Conservation (phyloP, 116 monocot species). For the Phalaenopsis hybrid region DNA sequence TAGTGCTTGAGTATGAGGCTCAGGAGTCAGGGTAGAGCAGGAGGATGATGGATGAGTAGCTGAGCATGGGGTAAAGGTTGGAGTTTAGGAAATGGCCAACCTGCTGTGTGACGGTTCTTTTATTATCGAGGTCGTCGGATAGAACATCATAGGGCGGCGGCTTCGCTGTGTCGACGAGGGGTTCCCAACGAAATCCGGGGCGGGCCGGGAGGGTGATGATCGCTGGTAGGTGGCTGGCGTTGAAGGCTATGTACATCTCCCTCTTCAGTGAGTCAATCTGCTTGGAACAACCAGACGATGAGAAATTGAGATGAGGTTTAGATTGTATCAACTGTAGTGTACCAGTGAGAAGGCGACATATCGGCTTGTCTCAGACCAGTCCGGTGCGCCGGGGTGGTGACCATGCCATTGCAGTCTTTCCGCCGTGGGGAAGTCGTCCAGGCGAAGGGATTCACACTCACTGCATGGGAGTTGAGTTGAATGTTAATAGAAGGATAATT, state of each 20-base stretch:
- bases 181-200: constrained; percentile 75
- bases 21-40: constrained; percentile 33
- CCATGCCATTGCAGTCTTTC: constrained; percentile 84
- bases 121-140: constrained; percentile 43
- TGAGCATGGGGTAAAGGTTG: constrained; percentile 88
- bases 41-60: constrained; percentile 79
- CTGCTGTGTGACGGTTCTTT: constrained; percentile 22
- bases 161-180: constrained; percentile 81
- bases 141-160: constrained; percentile 79
- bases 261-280: constrained; percentile 56
- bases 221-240: constrained; percentile 64
- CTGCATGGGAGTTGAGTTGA: constrained; percentile 26
- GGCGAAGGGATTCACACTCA: constrained; percentile 70
- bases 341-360: constrained; percentile 90
- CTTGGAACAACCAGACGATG: not conserved
- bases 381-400: constrained; percentile 46
- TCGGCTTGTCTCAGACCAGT: constrained; percentile 73
- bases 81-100: constrained; percentile 52
- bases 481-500: not conserved
- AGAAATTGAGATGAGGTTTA: not conserved
- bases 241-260: constrained; percentile 88
- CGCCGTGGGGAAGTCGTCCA: constrained; percentile 68
- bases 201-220: constrained; percentile 55
- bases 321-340: not conserved
- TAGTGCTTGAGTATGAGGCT: not conserved